A percentile compares a stretch with the other conserved stretches of the same genome.
phyloP scores from a whole-genome alignment of 352 stramenopile species.

The Phytophthora brassicae region DNA sequence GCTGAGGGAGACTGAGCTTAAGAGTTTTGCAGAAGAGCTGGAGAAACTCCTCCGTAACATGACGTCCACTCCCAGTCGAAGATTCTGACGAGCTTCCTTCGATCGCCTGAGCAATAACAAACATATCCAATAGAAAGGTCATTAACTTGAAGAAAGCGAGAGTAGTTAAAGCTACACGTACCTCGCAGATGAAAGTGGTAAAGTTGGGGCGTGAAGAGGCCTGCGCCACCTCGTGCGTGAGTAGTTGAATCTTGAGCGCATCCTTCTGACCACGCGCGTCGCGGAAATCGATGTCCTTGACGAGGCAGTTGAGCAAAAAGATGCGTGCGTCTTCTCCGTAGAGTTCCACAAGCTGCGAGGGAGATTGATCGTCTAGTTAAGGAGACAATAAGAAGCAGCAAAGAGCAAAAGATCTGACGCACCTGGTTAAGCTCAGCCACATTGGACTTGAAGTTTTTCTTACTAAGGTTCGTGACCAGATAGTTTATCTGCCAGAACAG shows the following conservation, averaged over 20 bases:
- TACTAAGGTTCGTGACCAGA: conserved; percentile 91
- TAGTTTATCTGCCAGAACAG: conserved; percentile 95
- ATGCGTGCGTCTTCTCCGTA: conserved; percentile 91
- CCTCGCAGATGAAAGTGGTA: conserved; percentile 88
- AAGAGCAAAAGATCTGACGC: conserved; percentile 4
- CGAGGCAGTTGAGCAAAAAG: conserved; percentile 90
- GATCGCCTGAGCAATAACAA: conserved; percentile 46
- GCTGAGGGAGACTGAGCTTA: conserved; percentile 85
- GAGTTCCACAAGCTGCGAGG: conserved; percentile 80
- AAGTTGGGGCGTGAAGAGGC: conserved; percentile 89
- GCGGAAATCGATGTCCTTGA: conserved; percentile 91
- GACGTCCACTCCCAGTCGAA: conserved; percentile 26
- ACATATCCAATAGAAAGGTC: background rate
- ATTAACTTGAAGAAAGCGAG: background rate
- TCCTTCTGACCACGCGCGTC: conserved; percentile 85
- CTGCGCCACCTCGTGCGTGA: conserved; percentile 89
- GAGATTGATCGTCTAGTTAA: conserved; percentile 5
- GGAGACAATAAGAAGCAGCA: conserved; percentile 12
- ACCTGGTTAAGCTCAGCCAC: conserved; percentile 93
- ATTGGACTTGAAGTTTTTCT: conserved; percentile 94
- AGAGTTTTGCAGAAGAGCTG: conserved; percentile 75
- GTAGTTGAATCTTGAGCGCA: conserved; percentile 88
- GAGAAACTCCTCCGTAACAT: conserved; percentile 82
- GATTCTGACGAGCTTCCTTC: conserved; percentile 56
- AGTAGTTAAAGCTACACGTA: conserved; percentile 12